Evolutionary conservation across 768 basidiomycete species (phyloP).

Genomic region (Agaricus bisporus): DNA sequence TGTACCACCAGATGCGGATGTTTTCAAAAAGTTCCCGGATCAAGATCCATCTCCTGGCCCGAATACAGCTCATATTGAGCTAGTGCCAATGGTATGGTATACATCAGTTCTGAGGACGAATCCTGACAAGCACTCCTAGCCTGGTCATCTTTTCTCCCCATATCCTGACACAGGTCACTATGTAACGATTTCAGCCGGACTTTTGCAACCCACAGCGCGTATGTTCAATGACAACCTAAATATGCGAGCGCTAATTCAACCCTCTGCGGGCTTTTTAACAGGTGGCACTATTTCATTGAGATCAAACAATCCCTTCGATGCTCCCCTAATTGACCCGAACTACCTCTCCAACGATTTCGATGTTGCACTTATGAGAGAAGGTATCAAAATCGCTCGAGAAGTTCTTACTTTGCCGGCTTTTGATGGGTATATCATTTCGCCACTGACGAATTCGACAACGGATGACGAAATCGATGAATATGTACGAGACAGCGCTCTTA

Average conservation of each 20-base stretch:
- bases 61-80: constrained; percentile 27
- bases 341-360: constrained; percentile 29
- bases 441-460: constrained; percentile 14
- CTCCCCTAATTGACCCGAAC: constrained; percentile 41
- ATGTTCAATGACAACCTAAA: constrained; percentile 7
- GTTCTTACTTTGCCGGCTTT: constrained; percentile 20
- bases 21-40: constrained; percentile 19
- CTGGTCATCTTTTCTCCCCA: constrained; percentile 11
- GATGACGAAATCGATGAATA: constrained; percentile 19
- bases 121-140: background rate
- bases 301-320: constrained; percentile 35
- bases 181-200: constrained; percentile 19
- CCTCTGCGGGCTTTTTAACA: constrained; percentile 1
- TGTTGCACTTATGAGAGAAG: constrained; percentile 19
- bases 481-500: constrained; percentile 11
- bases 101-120: background rate
- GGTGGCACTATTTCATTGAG: constrained; percentile 27
- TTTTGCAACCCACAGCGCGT: constrained; percentile 32
- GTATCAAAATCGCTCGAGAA: constrained; percentile 12
- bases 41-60: constrained; percentile 31
- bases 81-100: constrained; percentile 23
- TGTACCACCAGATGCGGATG: constrained; percentile 21
- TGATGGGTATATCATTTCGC: constrained; percentile 19
- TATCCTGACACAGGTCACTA: constrained; percentile 24
- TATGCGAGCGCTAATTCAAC: background rate